These are phyloP conservation scores for Pythium aristosporum DNA, from an alignment of 352 stramenopile genomes.

Conservation along the genomic window DNA sequence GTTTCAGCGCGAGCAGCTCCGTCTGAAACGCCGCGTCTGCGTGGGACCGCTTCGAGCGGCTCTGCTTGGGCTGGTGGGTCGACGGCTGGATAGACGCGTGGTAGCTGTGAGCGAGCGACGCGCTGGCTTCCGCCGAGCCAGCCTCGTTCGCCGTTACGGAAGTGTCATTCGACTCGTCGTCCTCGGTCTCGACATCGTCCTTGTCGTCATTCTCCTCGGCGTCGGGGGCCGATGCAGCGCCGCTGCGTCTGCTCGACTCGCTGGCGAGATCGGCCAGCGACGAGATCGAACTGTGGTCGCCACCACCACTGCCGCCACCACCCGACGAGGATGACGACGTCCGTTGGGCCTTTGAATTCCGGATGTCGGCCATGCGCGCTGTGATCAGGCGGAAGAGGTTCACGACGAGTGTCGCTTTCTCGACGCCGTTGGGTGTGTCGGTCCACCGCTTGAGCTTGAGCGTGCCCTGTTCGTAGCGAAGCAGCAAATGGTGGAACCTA, in stretches of 20 bases:
- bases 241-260: constrained; percentile 14
- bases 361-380: constrained; percentile 22
- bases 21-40: constrained; percentile 13
- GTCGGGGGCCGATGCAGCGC: constrained; percentile 1
- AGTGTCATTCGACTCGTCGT: background rate
- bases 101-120: background rate
- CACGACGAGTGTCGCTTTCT: constrained; percentile 28
- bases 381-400: constrained; percentile 30
- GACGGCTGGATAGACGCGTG: background rate
- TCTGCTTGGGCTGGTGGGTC: background rate
- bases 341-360: constrained; percentile 20
- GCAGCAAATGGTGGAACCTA: constrained; percentile 43
- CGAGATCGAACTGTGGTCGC: constrained; percentile 14
- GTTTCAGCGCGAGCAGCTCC: constrained; percentile 34
- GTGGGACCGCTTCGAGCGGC: background rate
- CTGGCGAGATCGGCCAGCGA: constrained; percentile 10
- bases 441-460: constrained; percentile 35
- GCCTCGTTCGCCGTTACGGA: background rate
- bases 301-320: background rate
- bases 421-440: constrained; percentile 27
- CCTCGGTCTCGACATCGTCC: constrained; percentile 1
- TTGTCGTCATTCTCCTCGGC: constrained; percentile 7
- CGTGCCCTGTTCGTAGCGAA: constrained; percentile 34
- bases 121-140: background rate
- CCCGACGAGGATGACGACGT: constrained; percentile 4